phyloP scores from a whole-genome alignment of 768 basidiomycete genomes.

The Boletellus emodensis region DNA sequence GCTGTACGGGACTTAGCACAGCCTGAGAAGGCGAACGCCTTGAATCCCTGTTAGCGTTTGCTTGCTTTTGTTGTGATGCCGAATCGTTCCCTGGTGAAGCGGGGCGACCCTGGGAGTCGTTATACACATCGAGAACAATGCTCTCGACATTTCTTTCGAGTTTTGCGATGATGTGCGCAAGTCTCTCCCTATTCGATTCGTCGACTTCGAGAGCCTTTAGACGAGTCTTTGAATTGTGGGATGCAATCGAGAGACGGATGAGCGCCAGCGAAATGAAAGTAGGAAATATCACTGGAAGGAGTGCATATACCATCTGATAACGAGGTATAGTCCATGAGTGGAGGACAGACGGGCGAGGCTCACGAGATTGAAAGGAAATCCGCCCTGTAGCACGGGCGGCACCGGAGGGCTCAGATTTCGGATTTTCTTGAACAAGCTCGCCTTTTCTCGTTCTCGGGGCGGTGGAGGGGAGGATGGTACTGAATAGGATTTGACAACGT shows the following conservation, averaged over 20 bases:
- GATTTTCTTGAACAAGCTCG: constrained; percentile 42
- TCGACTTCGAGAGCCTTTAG: constrained; percentile 63
- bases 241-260: constrained; percentile 52
- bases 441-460: constrained; percentile 36
- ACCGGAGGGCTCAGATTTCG: constrained; percentile 43
- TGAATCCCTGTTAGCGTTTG: not conserved
- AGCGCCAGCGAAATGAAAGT: constrained; percentile 50
- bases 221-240: constrained; percentile 58
- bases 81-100: constrained; percentile 2
- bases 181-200: constrained; percentile 42
- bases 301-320: constrained; percentile 46
- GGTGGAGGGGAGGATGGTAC: constrained; percentile 43
- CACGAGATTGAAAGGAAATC: constrained; percentile 72
- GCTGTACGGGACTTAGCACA: constrained; percentile 54
- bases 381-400: constrained; percentile 54
- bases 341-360: constrained; percentile 18
- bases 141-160: constrained; percentile 62
- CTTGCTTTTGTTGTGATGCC: not conserved
- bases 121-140: constrained; percentile 56
- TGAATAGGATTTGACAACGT: constrained; percentile 52
- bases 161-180: constrained; percentile 52
- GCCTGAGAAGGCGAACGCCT: constrained; percentile 33
- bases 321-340: constrained; percentile 1
- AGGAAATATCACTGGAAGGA: constrained; percentile 67
- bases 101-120: constrained; percentile 35